Evolutionary conservation across 192 early-diverging fungal species (phyloP), one percentile per base, ranked within the genome.

Genomic region (Backusella psychrophila): DNA sequence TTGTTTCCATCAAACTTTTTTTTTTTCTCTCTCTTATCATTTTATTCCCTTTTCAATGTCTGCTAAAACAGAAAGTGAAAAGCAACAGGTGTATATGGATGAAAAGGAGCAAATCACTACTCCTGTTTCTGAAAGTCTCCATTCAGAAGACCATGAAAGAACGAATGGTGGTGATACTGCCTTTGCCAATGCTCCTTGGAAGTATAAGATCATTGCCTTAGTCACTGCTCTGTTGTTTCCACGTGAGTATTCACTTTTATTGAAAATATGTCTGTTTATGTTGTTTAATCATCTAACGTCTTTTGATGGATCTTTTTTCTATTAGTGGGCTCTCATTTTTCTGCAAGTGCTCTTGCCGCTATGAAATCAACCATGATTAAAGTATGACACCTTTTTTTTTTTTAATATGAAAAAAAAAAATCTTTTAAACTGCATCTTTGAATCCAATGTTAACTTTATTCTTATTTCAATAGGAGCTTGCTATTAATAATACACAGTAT

Each of bases 251-350:
- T 41, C 9, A 68, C 15, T n/a, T 34, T 34, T 34, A 19, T 4
- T 19, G 14, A 33, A 35, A 34, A 9, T 68, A 29, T 29, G 26
- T 63, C 56, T 63, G 9, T 21, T 29, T 63, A 63, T 63, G 56
- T 26, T 39, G 11, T 0, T 23, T 29, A 26, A 63, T 6, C 1
- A 49, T 49, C 19, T 21, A 49, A 49, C n/a, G 1, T 11, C 21
- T 63, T 29, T 21, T 53, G 52, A 21, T 63, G 56, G 21, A 35
- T n/a, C 21, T 29, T 33, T 41, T 42, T 26, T 42, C 34, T 38
- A 39, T 44, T 84, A 91, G 85, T 94, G 71, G 92, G 92, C 29
- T 89, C 86, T 36, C 93, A 94, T 77, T 94, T 90, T 77, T 88
- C 91, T 5, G 82, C 85, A 49, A 90, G 90, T 66, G 89, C 91